Conservation (phyloP, 192 early-diverging fungal species). For the Umbelopsis sp. region DNA sequence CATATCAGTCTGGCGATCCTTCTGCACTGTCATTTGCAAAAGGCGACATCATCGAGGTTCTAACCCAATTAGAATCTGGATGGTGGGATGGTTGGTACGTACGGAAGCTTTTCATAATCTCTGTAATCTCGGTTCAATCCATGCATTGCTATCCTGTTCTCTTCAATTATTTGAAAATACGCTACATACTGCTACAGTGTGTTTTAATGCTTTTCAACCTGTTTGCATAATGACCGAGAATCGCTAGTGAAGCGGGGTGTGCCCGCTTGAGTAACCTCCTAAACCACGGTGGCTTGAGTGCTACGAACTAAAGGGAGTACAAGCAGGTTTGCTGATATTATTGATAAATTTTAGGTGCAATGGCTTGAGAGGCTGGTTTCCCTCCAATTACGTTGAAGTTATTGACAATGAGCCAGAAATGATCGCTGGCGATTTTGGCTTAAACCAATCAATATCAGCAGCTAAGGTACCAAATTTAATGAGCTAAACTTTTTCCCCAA, state of each 20-base stretch:
- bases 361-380: slow-evolving; percentile 87
- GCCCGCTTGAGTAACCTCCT: neutral
- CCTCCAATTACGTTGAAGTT: slow-evolving; percentile 80
- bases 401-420: slow-evolving; percentile 45
- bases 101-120: neutral
- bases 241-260: neutral
- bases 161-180: neutral
- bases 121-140: neutral
- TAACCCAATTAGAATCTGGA: slow-evolving; percentile 87
- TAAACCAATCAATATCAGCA: neutral
- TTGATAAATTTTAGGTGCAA: slow-evolving; percentile 44
- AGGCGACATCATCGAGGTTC: slow-evolving; percentile 88
- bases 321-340: neutral
- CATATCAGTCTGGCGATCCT: slow-evolving; percentile 79
- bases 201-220: no score
- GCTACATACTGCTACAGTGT: neutral
- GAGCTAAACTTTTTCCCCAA: neutral
- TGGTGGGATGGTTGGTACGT: slow-evolving; percentile 95
- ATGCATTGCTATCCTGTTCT: neutral
- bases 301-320: neutral
- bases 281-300: slow-evolving; percentile 6
- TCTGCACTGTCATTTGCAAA: slow-evolving; percentile 81
- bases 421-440: slow-evolving; percentile 11
- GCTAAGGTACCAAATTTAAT: neutral
- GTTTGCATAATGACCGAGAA: no score